Conservation (phyloP, 345 rosid genomes). For the Corchorus olitorius region DNA sequence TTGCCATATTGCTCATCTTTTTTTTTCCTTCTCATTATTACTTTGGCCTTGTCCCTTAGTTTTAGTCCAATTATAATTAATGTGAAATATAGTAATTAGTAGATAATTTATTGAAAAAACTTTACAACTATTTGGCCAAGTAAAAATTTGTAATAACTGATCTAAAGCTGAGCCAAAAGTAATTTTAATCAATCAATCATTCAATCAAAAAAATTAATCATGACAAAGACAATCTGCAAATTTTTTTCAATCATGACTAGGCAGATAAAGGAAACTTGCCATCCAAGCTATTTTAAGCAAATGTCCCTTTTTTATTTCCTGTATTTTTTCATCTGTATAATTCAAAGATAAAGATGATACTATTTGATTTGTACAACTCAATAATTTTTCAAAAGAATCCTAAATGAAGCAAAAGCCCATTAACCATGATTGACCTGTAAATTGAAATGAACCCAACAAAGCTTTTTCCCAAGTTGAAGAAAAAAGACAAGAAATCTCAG, state of each 20-base stretch:
- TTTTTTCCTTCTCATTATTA: too few relatives aligned
- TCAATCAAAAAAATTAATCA: neutral
- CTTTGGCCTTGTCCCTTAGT: too few relatives aligned
- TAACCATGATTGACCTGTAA: neutral
- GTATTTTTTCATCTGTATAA: neutral
- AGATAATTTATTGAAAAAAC: too few relatives aligned
- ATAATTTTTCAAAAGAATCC: neutral
- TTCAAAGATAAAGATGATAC: neutral
- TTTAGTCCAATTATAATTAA: too few relatives aligned
- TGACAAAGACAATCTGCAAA: neutral
- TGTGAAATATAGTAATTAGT: too few relatives aligned
- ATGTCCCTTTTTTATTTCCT: neutral
- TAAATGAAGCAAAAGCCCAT: neutral
- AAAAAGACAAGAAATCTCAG: neutral
- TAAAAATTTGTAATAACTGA: too few relatives aligned
- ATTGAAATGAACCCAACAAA: neutral
- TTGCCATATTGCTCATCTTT: too few relatives aligned
- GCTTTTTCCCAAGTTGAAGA: neutral
- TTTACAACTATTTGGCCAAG: too few relatives aligned
- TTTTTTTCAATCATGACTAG: neutral
- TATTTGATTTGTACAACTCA: neutral
- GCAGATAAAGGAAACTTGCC: neutral
- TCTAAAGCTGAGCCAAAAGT: neutral
- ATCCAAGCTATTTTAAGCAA: neutral
- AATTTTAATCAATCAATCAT: neutral